Base-by-base conservation (phyloP, 1,139 yeast genomes). In the Diutina siamensis region DNA sequence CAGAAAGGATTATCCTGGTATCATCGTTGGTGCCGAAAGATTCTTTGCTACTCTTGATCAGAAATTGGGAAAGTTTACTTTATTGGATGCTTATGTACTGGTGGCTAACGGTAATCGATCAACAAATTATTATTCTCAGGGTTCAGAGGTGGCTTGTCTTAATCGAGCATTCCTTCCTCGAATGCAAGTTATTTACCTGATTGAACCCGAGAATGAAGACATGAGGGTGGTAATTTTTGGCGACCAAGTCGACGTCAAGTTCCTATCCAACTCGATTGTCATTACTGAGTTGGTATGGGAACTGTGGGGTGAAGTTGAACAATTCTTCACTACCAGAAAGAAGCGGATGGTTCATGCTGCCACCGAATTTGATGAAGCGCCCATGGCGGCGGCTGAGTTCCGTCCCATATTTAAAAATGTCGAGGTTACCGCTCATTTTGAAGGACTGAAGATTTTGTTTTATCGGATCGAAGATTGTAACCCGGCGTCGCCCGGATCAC, bases 21-120 rank as follows among this genome's bases (percentile, higher is more conserved):
- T 85, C n/a, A 78, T 83, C 40, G 52, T 78, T 44, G 96, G 96
- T 0, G 86, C 85, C 46, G 85, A 83, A 50, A 63, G 80, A 35
- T 72, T 82, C 42, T 81, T 78, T 54, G 79, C 83, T 1, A 76
- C 78, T 0, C 72, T 78, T 25, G 82, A 79, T 47, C 74, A 73
- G 34, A 68, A 67, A n/a, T 60, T 74, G 45, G 94, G 92, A 2
- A 81, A 81, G 53, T 65, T 83, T 33, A 74, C 86, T 0, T 64
- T 82, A 49, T 66, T 78, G 51, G 82, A 78, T 48, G 82, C 83
- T 8, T 84, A 76, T 54, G 55, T 80, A 12, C 74, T 89, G 0
- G 74, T 76, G 4, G 87, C 92, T 0, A 77, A 76, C 55, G 88
- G 89, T 0, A 54, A 65, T 5, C 59, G 72, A 0, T 65, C 82